Evolutionary conservation across 1,284 basidiomycete genomes (phyloP).

Genomic region (Pseudomicrostroma phylloplanum): DNA sequence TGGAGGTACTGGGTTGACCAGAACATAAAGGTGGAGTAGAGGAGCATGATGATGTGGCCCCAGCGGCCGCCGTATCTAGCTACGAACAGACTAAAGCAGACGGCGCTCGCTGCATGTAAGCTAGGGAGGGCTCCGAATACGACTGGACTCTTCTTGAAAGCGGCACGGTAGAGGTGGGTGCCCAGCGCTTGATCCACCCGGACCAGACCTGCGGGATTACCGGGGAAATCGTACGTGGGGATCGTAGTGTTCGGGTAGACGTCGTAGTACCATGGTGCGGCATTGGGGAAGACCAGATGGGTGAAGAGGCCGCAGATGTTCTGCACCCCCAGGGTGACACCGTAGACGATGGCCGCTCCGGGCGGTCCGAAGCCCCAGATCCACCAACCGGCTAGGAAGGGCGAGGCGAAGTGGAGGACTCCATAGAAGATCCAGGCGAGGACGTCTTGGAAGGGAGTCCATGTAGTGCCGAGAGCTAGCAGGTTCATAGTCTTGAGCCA

Average conservation of each 20-base stretch:
- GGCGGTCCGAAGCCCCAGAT: constrained; percentile 33
- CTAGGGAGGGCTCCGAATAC: constrained; percentile 35
- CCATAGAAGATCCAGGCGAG: constrained; percentile 14
- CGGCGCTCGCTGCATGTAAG: constrained; percentile 32
- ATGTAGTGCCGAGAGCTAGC: constrained; percentile 13
- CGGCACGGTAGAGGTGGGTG: constrained; percentile 20
- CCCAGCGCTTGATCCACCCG: constrained; percentile 34
- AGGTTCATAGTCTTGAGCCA: constrained; percentile 15
- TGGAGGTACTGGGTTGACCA: constrained; percentile 30
- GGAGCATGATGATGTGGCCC: constrained; percentile 17
- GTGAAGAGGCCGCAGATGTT: constrained; percentile 30
- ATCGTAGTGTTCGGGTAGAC: constrained; percentile 19
- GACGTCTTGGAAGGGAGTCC: constrained; percentile 14
- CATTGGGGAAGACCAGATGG: constrained; percentile 33
- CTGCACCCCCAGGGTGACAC: constrained; percentile 29
- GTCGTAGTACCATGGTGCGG: constrained; percentile 32
- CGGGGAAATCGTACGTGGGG: constrained; percentile 31
- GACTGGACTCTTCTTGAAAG: constrained; percentile 24
- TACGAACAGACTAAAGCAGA: constrained; percentile 27
- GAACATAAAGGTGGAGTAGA: constrained; percentile 30
- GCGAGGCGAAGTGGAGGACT: constrained; percentile 26
- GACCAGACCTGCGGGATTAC: constrained; percentile 29
- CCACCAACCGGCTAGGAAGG: constrained; percentile 33
- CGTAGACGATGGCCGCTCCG: constrained; percentile 29
- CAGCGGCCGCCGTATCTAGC: constrained; percentile 22